These are phyloP conservation scores for Glutinoglossum americanum DNA, from an alignment of 495 filamentous ascomycete genomes.

Conservation along the genomic window DNA sequence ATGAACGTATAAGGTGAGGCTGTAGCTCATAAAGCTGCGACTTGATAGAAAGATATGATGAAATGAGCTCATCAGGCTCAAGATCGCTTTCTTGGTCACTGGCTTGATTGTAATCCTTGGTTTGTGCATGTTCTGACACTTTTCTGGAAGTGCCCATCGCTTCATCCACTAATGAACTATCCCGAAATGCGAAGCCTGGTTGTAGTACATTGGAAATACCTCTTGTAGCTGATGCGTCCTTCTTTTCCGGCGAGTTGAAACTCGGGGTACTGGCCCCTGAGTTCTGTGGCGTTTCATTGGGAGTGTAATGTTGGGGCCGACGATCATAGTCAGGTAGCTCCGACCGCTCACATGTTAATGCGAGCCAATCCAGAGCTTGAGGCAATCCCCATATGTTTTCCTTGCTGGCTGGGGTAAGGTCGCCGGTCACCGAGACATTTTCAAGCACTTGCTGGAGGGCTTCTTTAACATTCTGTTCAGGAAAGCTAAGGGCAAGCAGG, in stretches of 20 bases:
- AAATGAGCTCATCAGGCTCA: slow-evolving; percentile 52
- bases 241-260: background rate
- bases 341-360: slow-evolving; percentile 39
- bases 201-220: background rate
- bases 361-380: slow-evolving; percentile 73
- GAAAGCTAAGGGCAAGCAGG: slow-evolving; percentile 45
- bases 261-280: background rate
- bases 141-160: background rate
- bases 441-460: slow-evolving; percentile 42
- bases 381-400: slow-evolving; percentile 67
- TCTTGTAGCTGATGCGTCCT: background rate
- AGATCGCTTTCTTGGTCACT: slow-evolving; percentile 31
- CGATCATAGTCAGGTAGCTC: slow-evolving; percentile 30
- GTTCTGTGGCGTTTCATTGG: background rate
- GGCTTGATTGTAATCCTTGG: slow-evolving; percentile 5
- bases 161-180: background rate
- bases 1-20: slow-evolving; percentile 22
- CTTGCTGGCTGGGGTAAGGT: slow-evolving; percentile 25
- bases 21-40: slow-evolving; percentile 47
- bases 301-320: background rate
- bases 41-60: slow-evolving; percentile 52
- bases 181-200: background rate
- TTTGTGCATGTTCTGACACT: background rate
- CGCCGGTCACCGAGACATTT: slow-evolving; percentile 23
- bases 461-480: slow-evolving; percentile 35